phyloP scores from a whole-genome alignment of 225 moss, liverwort and hornwort species.

The Ulota crispa region DNA sequence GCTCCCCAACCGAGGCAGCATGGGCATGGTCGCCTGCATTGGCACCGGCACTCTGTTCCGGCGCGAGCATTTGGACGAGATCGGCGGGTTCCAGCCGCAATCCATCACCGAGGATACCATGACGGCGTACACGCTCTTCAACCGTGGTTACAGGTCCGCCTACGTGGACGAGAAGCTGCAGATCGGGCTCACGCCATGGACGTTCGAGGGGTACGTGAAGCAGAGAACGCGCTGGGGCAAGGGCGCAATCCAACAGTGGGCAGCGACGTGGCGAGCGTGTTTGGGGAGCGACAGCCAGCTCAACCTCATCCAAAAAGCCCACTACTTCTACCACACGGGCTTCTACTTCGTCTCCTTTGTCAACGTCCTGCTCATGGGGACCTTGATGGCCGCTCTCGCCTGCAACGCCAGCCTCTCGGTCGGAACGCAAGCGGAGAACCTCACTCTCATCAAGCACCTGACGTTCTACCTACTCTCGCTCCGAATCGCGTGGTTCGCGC shows the following conservation, averaged over 20 bases:
- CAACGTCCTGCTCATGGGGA: conserved; percentile 5
- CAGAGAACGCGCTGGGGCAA: conserved; percentile 28
- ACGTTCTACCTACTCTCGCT: conserved; percentile 7
- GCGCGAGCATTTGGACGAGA: conserved; percentile 24
- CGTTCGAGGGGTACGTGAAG: conserved; percentile 28
- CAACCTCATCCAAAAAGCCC: conserved; percentile 9
- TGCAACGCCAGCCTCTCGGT: conserved; percentile 7
- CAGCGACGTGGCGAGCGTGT: not conserved
- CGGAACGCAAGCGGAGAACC: conserved; percentile 12
- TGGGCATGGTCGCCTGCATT: conserved; percentile 20
- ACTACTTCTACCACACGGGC: conserved; percentile 22
- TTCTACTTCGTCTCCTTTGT: conserved; percentile 27
- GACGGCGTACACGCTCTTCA: conserved; percentile 25
- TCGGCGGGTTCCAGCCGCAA: conserved; percentile 27
- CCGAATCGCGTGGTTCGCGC: not conserved
- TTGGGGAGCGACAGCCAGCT: not conserved
- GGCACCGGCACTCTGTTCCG: conserved; percentile 26
- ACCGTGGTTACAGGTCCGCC: conserved; percentile 20
- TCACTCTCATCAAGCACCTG: conserved; percentile 12
- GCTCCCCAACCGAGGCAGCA: conserved; percentile 4
- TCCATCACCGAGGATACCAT: conserved; percentile 31
- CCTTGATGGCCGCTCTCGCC: conserved; percentile 11
- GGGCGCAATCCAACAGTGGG: conserved; percentile 24
- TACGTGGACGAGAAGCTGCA: conserved; percentile 24
- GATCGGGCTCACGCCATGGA: conserved; percentile 33